Percentiles rank a stretch among this genome's conserved stretches.
Conservation (phyloP, 352 stramenopile genomes). For the Pythium coloratum region DNA sequence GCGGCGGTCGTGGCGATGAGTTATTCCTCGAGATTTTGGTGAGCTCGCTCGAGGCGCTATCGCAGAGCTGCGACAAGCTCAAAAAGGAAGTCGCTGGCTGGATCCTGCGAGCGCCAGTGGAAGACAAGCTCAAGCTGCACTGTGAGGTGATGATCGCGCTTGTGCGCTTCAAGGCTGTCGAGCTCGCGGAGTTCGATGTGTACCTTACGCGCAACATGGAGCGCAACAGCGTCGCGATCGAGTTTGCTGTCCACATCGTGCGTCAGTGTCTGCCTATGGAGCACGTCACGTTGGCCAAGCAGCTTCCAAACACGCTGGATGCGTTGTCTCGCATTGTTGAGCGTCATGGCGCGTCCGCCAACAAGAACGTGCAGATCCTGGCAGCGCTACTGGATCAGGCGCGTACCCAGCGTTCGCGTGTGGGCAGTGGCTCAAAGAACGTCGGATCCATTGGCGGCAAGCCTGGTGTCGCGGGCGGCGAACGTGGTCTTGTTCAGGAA, state of each 20-base stretch:
- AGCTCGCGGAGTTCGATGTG: conserved; percentile 92
- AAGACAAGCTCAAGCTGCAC: conserved; percentile 95
- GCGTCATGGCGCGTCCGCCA: conserved; percentile 67
- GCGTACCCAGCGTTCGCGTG: conserved; percentile 46
- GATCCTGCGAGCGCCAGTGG: conserved; percentile 93
- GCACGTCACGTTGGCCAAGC: conserved; percentile 87
- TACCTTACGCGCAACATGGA: conserved; percentile 96
- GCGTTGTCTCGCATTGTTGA: conserved; percentile 86
- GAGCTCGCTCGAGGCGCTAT: conserved; percentile 92
- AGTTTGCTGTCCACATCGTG: conserved; percentile 97
- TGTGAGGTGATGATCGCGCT: conserved; percentile 95
- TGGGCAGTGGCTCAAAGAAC: conserved; percentile 35
- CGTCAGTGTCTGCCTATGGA: conserved; percentile 91
- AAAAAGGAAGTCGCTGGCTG: conserved; percentile 94
- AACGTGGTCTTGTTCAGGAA: conserved; percentile 60
- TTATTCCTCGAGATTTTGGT: conserved; percentile 95
- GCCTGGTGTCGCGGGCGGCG: conserved; percentile 23
- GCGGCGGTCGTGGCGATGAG: conserved; percentile 86
- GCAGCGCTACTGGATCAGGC: conserved; percentile 78
- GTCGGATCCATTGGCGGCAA: conserved; percentile 60
- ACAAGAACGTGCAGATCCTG: conserved; percentile 88
- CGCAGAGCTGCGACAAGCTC: conserved; percentile 91
- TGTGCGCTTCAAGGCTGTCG: conserved; percentile 93
- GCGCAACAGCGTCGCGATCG: conserved; percentile 93
- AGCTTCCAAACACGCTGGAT: conserved; percentile 94